Evolutionary conservation across 805 yeast genomes (phyloP).

Genomic region (Hanseniaspora occidentalis): DNA sequence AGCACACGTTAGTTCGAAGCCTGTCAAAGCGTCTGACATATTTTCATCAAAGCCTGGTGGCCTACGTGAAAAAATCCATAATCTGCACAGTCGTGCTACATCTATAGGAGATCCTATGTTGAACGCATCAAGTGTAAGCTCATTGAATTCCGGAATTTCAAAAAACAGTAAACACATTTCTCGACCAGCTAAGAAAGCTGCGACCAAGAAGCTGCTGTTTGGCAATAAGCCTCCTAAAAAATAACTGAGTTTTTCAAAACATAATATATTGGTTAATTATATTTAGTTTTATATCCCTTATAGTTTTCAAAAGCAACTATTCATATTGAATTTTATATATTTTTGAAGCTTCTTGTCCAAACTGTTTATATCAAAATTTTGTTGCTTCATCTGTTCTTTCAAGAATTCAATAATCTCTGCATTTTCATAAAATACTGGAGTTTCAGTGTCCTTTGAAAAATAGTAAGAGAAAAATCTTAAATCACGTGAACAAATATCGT

Average conservation of each 20-base stretch:
- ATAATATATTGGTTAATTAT: too few species aligned
- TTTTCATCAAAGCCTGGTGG: too few species aligned
- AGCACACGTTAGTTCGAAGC: not conserved
- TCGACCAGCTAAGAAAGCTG: too few species aligned
- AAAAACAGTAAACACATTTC: too few species aligned
- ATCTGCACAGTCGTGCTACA: too few species aligned
- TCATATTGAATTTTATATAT: not conserved
- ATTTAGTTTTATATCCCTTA: not conserved
- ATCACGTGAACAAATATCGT: not conserved
- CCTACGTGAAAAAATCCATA: too few species aligned
- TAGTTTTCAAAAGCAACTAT: not conserved
- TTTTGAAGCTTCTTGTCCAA: conserved; percentile 1
- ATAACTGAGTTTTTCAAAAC: too few species aligned
- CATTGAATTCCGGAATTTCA: too few species aligned
- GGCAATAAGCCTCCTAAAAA: too few species aligned
- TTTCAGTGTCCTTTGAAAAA: not conserved
- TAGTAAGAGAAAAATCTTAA: conserved; percentile 2
- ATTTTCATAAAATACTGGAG: conserved; percentile 2
- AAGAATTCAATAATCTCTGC: conserved; percentile 1
- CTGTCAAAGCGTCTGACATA: not conserved
- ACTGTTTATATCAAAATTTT: not conserved
- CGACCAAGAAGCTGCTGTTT: too few species aligned
- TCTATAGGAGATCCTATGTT: too few species aligned
- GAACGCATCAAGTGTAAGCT: too few species aligned
- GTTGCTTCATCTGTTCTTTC: not conserved